Percentiles rank a stretch among this genome's conserved stretches.
Evolutionary conservation across 202 grass and related monocot genomes (phyloP).

Genomic region (Setaria viridis): DNA sequence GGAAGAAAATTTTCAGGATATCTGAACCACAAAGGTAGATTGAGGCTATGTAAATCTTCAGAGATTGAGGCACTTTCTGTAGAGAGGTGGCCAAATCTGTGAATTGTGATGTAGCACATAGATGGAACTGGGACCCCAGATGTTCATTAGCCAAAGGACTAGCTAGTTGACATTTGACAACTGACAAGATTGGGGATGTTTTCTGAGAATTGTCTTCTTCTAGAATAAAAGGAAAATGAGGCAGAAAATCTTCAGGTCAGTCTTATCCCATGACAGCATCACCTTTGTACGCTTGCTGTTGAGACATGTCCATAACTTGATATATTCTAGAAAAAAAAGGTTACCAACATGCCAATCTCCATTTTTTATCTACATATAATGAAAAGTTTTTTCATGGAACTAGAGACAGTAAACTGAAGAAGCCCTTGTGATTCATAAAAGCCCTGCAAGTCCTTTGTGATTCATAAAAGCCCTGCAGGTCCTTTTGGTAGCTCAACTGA

Average conservation of each 20-base stretch:
- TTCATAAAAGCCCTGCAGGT: constrained; percentile 35
- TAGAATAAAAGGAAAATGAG: constrained; percentile 10
- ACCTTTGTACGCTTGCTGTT: constrained; percentile 42
- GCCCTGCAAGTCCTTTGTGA: constrained; percentile 29
- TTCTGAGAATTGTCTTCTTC: constrained; percentile 39
- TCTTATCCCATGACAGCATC: constrained; percentile 45
- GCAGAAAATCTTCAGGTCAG: constrained; percentile 34
- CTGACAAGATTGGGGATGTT: constrained; percentile 44
- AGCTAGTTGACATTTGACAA: constrained; percentile 19
- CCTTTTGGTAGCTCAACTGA: constrained; percentile 25
- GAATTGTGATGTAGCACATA: neutral
- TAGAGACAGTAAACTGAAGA: neutral
- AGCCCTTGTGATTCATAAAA: constrained; percentile 6
- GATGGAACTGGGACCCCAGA: neutral
- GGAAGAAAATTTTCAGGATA: neutral
- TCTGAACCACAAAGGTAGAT: neutral
- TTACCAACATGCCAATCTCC: constrained; percentile 27
- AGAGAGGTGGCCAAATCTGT: constrained; percentile 34
- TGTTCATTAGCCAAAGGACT: constrained; percentile 33
- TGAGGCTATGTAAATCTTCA: neutral
- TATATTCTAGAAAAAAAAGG: neutral
- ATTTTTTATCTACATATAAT: constrained; percentile 16
- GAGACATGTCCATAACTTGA: constrained; percentile 32
- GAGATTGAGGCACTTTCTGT: neutral
- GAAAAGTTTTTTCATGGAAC: constrained; percentile 3